phyloP scores from a whole-genome alignment of 768 basidiomycete species.

The Amanita rimosa region DNA sequence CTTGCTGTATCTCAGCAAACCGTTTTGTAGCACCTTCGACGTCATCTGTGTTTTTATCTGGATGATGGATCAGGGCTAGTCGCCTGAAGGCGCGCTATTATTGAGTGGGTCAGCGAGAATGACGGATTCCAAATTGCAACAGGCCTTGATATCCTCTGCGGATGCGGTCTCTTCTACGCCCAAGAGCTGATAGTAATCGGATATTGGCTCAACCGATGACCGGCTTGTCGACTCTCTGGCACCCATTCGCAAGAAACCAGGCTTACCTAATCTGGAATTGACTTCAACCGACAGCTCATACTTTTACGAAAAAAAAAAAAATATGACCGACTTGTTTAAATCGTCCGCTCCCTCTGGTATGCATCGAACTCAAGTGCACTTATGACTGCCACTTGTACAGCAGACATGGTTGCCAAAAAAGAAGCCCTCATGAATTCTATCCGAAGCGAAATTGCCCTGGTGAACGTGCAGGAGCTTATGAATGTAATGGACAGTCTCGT shows the following conservation, averaged over 20 bases:
- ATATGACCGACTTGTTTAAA: conserved; percentile 47
- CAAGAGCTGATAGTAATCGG: conserved; percentile 78
- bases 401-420: conserved; percentile 37
- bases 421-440: conserved; percentile 53
- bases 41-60: conserved; percentile 79
- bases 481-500: conserved; percentile 34
- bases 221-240: conserved; percentile 44
- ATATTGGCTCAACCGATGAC: conserved; percentile 14
- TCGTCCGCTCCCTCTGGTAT: conserved; percentile 22
- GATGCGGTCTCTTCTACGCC: conserved; percentile 76
- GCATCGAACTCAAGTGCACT: not conserved
- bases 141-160: conserved; percentile 80
- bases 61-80: conserved; percentile 77
- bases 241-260: conserved; percentile 62
- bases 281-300: not conserved
- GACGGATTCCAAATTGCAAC: not conserved
- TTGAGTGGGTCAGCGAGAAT: not conserved
- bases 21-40: conserved; percentile 77
- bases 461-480: conserved; percentile 75
- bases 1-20: conserved; percentile 86
- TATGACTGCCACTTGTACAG: not conserved
- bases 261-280: conserved; percentile 1
- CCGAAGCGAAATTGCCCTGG: conserved; percentile 56
- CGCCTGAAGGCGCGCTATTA: conserved; percentile 69
- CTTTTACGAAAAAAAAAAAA: not conserved